phyloP scores from a whole-genome alignment of 805 yeast species.

The Sugiyamaella qingdaonensis region DNA sequence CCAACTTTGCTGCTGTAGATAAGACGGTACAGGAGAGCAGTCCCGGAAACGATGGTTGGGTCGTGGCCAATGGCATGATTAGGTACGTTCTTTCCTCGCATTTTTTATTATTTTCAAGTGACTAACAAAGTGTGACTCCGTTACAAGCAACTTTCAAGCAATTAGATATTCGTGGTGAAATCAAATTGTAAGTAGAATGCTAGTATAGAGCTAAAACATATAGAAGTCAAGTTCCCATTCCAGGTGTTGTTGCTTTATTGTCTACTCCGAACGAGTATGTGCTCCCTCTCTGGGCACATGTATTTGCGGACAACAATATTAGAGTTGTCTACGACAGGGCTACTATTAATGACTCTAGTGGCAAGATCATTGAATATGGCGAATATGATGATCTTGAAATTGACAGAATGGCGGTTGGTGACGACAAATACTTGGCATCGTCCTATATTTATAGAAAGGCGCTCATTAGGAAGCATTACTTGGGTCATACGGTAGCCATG shows the following conservation, averaged over 20 bases:
- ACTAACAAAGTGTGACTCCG: slow-evolving; percentile 54
- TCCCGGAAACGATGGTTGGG: slow-evolving; percentile 64
- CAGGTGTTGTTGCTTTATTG: background rate
- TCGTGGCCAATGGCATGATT: slow-evolving; percentile 57
- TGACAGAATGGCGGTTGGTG: slow-evolving; percentile 49
- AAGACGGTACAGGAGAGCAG: slow-evolving; percentile 43
- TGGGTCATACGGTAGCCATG: slow-evolving; percentile 77
- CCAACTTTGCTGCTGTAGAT: slow-evolving; percentile 70
- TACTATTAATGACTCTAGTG: slow-evolving; percentile 14
- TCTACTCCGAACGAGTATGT: slow-evolving; percentile 17
- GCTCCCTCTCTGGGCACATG: slow-evolving; percentile 20
- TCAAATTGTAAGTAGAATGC: slow-evolving; percentile 40
- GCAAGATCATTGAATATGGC: slow-evolving; percentile 66
- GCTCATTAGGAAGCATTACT: slow-evolving; percentile 81
- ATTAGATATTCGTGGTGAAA: slow-evolving; percentile 56
- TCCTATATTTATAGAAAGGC: slow-evolving; percentile 88
- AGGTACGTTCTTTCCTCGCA: slow-evolving; percentile 34
- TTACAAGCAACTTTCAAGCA: slow-evolving; percentile 66
- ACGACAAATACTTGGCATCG: slow-evolving; percentile 56
- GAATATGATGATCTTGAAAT: slow-evolving; percentile 87
- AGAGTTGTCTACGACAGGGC: background rate
- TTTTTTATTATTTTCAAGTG: background rate
- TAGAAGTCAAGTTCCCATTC: slow-evolving; percentile 2
- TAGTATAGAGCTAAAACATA: slow-evolving; percentile 10
- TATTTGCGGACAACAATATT: slow-evolving; percentile 11